Evolutionary conservation across 192 early-diverging fungal species (phyloP).

Genomic region (Linnemannia hyalina): DNA sequence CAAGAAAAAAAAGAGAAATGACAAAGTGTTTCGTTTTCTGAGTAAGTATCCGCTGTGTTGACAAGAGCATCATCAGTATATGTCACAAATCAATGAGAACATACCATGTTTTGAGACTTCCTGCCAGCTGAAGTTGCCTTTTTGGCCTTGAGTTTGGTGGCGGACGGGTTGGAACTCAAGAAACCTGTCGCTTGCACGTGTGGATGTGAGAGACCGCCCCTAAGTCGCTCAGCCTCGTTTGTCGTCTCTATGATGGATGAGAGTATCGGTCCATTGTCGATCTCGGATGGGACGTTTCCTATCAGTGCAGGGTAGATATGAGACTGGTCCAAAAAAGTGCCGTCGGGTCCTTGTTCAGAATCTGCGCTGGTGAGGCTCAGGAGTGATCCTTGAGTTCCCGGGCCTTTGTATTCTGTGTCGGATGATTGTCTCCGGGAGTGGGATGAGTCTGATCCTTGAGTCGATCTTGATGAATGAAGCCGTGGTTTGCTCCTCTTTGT

Average conservation of each 20-base stretch:
- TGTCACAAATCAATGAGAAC: not conserved
- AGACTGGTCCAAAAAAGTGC: not conserved
- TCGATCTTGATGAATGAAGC: conserved; percentile 3
- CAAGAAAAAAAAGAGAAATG: not conserved
- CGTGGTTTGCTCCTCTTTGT: conserved; percentile 32
- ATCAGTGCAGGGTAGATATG: not conserved
- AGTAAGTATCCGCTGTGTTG: not conserved
- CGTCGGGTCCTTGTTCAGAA: not conserved
- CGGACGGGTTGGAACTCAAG: not conserved
- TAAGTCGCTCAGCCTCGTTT: not conserved
- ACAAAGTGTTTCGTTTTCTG: not conserved
- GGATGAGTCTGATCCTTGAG: not conserved
- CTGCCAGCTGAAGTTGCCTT: not conserved
- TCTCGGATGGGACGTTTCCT: not conserved
- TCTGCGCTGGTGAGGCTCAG: not conserved
- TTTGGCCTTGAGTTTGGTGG: not conserved
- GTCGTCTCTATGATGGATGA: not conserved
- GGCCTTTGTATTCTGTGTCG: not conserved
- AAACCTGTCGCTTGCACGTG: not conserved
- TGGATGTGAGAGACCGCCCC: not conserved
- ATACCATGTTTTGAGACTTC: not conserved
- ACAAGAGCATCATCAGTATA: not conserved
- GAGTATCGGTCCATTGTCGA: not conserved
- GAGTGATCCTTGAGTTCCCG: not conserved
- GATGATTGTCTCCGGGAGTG: not conserved